Base-by-base conservation (phyloP, 129 eudicot species). In the Arctium minus region DNA sequence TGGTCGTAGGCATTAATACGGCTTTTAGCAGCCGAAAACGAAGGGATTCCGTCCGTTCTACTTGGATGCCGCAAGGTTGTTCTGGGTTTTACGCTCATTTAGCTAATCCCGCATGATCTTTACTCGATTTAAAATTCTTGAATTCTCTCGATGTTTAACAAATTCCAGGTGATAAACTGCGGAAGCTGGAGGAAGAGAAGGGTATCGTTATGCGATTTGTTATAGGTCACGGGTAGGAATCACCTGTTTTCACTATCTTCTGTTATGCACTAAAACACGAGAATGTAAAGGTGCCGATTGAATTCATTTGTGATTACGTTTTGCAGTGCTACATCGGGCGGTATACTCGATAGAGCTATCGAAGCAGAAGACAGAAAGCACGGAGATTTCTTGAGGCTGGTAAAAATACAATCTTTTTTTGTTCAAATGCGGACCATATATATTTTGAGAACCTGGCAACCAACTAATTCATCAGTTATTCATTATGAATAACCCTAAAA, bases 21-120 rank as follows among this genome's bases (percentile, higher is more conserved):
- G 98, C 98, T 81, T 95, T 95, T 83, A 95, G 94, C 86, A 95
- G 98, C 87, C 92, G 98, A 67, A 92, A 91, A 86, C 87, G 98
- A 88, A 87, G 98, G 83, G 98, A 95, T 80, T 95, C 98, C 0
- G 89, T 95, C 39, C 98, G 98, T 85, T 96, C 97, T 77, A 95
- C 97, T 11, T 95, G 97, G 98, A 92, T 95, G 97, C 97, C 91
- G 70, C 96, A 92, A 91, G 98, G 97, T 94, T 40, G 67, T 74
- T 62, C 0, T 72, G 1, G 2, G 11, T 37, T 74, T 33, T 60
- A 35, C 1, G n/a, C 11, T 22, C 27, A 22, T 75, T 69, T 70
- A 12, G 75, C 48, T n/a, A 30, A 2, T 30, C 0, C 30, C 18
- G 15, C 50, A 40, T 67, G 42, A 82, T 69, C 77, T 50, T 68